Evolutionary conservation across 768 basidiomycete genomes (phyloP).

Genomic region (Lanmaoa rubissima): DNA sequence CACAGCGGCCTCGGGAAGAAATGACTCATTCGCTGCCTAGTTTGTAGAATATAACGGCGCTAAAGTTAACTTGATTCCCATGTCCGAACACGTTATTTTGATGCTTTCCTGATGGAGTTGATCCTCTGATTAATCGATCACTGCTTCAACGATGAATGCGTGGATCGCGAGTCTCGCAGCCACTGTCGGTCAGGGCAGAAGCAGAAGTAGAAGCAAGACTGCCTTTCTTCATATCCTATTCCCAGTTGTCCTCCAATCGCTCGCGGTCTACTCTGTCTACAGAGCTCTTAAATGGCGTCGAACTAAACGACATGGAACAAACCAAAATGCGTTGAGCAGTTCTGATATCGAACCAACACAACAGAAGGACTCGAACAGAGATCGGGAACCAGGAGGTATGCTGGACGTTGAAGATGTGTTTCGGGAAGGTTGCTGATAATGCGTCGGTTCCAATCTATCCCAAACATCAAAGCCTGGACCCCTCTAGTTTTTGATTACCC

Average conservation of each 20-base stretch:
- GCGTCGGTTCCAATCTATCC: not conserved
- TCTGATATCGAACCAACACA: not conserved
- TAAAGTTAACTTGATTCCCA: not conserved
- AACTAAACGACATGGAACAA: not conserved
- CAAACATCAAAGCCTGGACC: constrained; percentile 45
- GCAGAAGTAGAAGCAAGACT: not conserved
- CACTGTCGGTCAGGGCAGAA: not conserved
- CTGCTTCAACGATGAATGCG: not conserved
- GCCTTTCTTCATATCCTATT: constrained; percentile 6
- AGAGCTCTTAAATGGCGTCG: constrained; percentile 9
- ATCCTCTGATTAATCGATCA: not conserved
- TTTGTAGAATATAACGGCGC: not conserved
- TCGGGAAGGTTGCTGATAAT: not conserved
- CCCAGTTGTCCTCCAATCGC: constrained; percentile 12
- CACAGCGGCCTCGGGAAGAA: not conserved
- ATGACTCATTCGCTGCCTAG: not conserved
- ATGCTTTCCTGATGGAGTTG: not conserved
- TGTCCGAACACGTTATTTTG: not conserved
- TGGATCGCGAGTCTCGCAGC: constrained; percentile 7
- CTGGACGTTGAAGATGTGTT: not conserved
- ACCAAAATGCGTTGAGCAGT: not conserved
- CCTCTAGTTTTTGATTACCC: constrained; percentile 56
- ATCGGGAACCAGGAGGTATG: constrained; percentile 30
- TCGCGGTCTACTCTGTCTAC: constrained; percentile 18
- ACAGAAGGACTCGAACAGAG: constrained; percentile 14